Evolutionary conservation across 768 basidiomycete species (phyloP), one percentile per base, ranked within the genome.

Genomic region (Boletus eberwhitei): DNA sequence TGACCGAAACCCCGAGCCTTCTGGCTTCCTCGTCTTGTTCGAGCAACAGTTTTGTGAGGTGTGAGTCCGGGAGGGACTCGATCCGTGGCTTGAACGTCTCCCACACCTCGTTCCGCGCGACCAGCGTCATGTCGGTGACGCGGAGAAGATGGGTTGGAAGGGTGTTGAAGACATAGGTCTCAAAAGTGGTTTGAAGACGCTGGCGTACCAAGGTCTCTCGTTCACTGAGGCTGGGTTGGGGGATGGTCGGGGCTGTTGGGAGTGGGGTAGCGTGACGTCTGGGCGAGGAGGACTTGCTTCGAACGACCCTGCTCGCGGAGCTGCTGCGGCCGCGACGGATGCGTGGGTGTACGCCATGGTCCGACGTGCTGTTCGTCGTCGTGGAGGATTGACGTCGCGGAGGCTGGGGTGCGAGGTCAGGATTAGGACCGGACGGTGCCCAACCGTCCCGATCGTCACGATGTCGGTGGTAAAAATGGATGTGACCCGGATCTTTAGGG

Each of bases 121-220:
- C 45, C 6, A 66, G 45, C 0, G 53, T 62, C 65, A 67, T 61
- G 43, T 66, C 65, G 2, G 54, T 31, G 26, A 62, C 26, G 29
- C 65, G 63, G 17, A 66, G 37, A 31, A 66, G 63, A 50, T 66
- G 43, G 2, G 63, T 65, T 7, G 66, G 63, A 17, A 66, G 53
- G n/a, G 62, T 55, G 38, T 61, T 67, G 54, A 61, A 63, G 37
- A 67, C 53, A 26, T 67, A 61, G 8, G 57, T 53, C n/a, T 66
- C 65, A 55, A 66, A 67, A 17, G 59, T 59, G 39, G 51, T 52
- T 32, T 54, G 51, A 14, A 65, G 57, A 40, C 62, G 59, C 22
- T 64, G 62, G 19, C 64, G 64, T 24, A 37, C 53, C 35, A 67
- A 22, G 11, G 53, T 29, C 50, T 61, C 62, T n/a, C 59, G 62